Evolutionary conservation across 139 green algal species (phyloP), one percentile per base, ranked within the genome.

Genomic region (Limnomonas spitsbergensis): DNA sequence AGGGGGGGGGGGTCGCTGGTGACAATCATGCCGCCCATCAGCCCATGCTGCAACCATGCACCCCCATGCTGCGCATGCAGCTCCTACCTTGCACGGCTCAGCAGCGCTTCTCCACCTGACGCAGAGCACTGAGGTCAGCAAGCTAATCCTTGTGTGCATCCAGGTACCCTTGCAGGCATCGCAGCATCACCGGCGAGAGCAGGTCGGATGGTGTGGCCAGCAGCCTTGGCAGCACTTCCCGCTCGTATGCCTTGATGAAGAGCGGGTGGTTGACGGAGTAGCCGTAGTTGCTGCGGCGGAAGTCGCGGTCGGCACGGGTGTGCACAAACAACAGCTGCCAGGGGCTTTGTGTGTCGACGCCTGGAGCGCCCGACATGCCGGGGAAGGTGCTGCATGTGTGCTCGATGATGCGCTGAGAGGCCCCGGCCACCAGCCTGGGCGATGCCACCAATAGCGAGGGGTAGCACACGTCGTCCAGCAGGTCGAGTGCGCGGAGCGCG

Each of bases 261-360:
- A 78, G 26, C 7, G 73, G 73, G 47, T 78, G 73, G 47, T 78
- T 4, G 47, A 78, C 47, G 29, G 27, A 52, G 73, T 69, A 78
- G 47, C 47, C 73, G 70, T 69, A 69, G 56, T 69, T 69, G 56
- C 34, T 69, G 56, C 56, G 56, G 56, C 14, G 56, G n/a, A 69
- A 69, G 56, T 69, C 56, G 14, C 20, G 4, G 14, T 69, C 56
- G 24, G 56, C 56, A 69, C 56, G 56, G 14, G 56, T 52, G 47
- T 70, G 42, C 47, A 78, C 73, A 69, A 78, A 78, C 47, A 78
- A n/a, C n/a, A n/a, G n/a, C n/a, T n/a, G 73, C 73, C 73, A 78
- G 73, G 73, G 73, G 3, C 14, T 53, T 1, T 67, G 31, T 6
- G 69, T 36, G 47, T 78, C 73, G 7, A 78, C 73, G 29, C 73